Base-by-base conservation (phyloP, 1,284 basidiomycete genomes). In the Fistulinella cinereoalba region DNA sequence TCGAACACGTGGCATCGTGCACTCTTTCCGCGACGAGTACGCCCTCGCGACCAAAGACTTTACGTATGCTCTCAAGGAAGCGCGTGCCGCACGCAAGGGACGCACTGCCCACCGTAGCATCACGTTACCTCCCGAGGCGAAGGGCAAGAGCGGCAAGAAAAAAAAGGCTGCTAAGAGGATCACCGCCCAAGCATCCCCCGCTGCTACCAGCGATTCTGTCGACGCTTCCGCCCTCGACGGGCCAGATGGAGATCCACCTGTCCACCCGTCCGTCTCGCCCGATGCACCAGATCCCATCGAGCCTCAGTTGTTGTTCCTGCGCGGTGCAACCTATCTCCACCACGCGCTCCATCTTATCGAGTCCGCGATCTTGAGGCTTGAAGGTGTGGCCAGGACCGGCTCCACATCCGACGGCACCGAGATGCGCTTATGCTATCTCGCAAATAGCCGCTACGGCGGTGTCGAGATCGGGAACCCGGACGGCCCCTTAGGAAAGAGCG, bases 21-120 rank as follows among this genome's bases (percentile, higher is more conserved):
- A 86, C 53, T 86, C 83, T 58, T 92, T 92, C 71, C 80, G 87
- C 43, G 88, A 92, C 53, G 88, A 92, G 61, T 92, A 83, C 56
- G 51, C 70, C 2, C 70, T 77, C 27, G 89, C 88, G 1, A 77
- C 76, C 18, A 83, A 80, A 58, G 87, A 91, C 60, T 91, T 89
- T 51, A 90, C 88, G 0, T 67, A 81, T 54, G 86, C 83, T 2
- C 73, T 92, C 49, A 83, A 80, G 55, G 87, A 92, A 65, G 79
- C 85, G 0, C 80, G 86, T 25, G 74, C 78, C 0, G 65, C 72
- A 22, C 83, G 89, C 42, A 86, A 80, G 64, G 79, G 79, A 4
- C 77, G 76, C 41, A 67, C 71, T 36, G 66, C 71, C 15, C 83
- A 87, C 57, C 69, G 72, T 18, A 70, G 64, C 50, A 69, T 71